A percentile compares a stretch with the other conserved stretches of the same genome.
phyloP scores from a whole-genome alignment of 2,329 filamentous ascomycete genomes.

The Truncatella angustata region DNA sequence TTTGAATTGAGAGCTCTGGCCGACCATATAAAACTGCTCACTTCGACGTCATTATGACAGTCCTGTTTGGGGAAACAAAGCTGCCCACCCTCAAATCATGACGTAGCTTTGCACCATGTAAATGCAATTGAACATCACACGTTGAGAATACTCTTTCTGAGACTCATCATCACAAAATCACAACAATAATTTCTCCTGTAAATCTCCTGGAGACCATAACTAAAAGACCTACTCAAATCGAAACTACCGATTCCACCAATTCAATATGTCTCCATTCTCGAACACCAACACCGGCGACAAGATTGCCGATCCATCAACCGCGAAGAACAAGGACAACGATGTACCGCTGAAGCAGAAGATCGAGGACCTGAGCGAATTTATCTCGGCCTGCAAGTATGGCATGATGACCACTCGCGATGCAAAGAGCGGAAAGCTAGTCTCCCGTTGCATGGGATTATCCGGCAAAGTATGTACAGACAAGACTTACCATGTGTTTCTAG shows the following conservation, averaged over 20 bases:
- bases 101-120: background rate
- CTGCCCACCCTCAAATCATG: background rate
- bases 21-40: too few relatives aligned
- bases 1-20: too few relatives aligned
- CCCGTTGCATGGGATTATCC: constrained; percentile 80
- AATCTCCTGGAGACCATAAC: too few relatives aligned
- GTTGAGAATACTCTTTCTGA: background rate
- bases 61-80: background rate
- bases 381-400: constrained; percentile 73
- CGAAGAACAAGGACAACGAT: constrained; percentile 62
- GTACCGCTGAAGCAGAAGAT: constrained; percentile 71
- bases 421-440: constrained; percentile 65
- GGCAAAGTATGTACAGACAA: constrained; percentile 54
- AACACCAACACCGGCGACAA: constrained; percentile 62
- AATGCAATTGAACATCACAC: background rate
- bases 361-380: constrained; percentile 68
- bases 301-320: constrained; percentile 73
- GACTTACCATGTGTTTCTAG: background rate
- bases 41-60: background rate
- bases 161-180: too few relatives aligned
- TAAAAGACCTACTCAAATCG: too few relatives aligned
- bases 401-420: constrained; percentile 81
- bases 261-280: constrained; percentile 47
- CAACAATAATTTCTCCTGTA: too few relatives aligned
- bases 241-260: too few relatives aligned